phyloP scores from a whole-genome alignment of 345 rosid genomes.

The Cardamine chenopodiifolia region DNA sequence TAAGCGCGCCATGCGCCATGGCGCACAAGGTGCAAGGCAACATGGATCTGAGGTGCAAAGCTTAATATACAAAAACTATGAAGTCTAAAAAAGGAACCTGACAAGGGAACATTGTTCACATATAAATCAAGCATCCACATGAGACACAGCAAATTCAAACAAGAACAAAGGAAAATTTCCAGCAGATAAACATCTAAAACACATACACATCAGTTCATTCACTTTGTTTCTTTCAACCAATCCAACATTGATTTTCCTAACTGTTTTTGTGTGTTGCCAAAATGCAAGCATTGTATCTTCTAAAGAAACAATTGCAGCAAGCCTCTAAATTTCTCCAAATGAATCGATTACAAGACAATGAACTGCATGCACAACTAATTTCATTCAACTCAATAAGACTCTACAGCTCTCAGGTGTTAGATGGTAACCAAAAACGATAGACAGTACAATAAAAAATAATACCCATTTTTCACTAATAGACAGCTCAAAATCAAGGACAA shows the following conservation, averaged over 20 bases:
- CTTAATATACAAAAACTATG: neutral
- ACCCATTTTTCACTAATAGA: neutral
- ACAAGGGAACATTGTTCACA: neutral
- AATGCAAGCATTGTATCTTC: neutral
- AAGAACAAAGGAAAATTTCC: neutral
- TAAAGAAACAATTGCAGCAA: neutral
- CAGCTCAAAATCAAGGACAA: conserved; percentile 17
- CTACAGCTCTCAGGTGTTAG: neutral
- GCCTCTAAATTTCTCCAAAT: neutral
- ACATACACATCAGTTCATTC: neutral
- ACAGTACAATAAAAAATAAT: neutral
- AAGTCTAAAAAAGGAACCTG: conserved; percentile 2
- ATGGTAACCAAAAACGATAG: neutral
- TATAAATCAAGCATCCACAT: neutral
- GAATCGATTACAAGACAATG: neutral
- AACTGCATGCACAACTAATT: neutral
- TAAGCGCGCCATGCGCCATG: too few relatives aligned
- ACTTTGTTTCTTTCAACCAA: neutral
- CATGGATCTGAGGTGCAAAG: neutral
- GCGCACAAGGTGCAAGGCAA: too few relatives aligned
- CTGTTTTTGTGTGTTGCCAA: neutral
- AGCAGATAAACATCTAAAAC: conserved; percentile 10
- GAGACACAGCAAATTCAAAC: conserved; percentile 2
- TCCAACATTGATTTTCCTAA: neutral
- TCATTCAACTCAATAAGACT: neutral